Conservation (phyloP, 768 basidiomycete genomes). For the Mycena leptocephala region DNA sequence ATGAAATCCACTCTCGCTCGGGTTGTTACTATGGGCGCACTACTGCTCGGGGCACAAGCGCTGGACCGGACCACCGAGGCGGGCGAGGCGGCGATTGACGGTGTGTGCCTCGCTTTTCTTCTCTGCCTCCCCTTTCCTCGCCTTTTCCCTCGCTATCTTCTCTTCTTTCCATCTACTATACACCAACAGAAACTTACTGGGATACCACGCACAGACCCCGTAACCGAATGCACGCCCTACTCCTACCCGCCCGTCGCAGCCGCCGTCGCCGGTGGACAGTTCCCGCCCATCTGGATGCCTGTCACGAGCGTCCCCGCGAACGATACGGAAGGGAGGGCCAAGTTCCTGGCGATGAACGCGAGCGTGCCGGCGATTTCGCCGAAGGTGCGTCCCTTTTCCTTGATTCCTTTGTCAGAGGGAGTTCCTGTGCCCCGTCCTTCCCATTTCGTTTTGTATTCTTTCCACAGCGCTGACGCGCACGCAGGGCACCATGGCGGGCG, state of each 20-base stretch:
- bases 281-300: conserved; percentile 25
- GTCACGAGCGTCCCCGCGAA: not conserved
- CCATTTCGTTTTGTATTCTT: no score
- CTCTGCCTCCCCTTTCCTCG: no score
- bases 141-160: no score
- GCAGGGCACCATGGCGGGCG: conserved; percentile 12
- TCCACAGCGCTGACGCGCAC: no score
- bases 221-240: conserved; percentile 19
- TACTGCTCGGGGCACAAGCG: not conserved
- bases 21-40: no score
- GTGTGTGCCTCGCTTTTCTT: not conserved
- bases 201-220: no score
- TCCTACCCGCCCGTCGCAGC: conserved; percentile 14
- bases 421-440: no score
- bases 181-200: no score
- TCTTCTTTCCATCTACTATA: not conserved
- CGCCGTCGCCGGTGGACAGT: not conserved
- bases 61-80: conserved; percentile 15
- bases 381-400: no score
- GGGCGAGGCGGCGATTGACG: conserved; percentile 3
- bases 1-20: no score
- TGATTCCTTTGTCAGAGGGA: no score
- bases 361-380: conserved; percentile 19
- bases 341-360: conserved; percentile 15
- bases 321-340: conserved; percentile 19